Conservation (phyloP, 768 basidiomycete genomes). For the Suillus brevipes region DNA sequence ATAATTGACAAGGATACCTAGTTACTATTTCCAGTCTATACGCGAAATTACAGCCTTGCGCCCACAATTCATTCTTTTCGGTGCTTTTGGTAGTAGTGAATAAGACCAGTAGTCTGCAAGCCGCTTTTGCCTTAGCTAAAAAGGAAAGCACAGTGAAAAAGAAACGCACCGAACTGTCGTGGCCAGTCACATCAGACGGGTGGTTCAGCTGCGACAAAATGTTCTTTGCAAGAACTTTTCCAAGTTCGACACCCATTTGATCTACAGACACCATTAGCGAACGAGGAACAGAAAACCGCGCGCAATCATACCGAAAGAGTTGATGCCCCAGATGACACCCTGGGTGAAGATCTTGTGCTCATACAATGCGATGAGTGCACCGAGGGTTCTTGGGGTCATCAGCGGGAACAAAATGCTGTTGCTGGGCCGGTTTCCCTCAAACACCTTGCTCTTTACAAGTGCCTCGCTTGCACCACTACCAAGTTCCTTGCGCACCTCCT, state of each 20-base stretch:
- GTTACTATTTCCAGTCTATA: background rate
- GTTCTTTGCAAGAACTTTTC: slow-evolving; percentile 95
- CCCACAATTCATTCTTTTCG: slow-evolving; percentile 59
- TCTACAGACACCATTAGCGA: slow-evolving; percentile 45
- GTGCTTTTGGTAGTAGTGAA: slow-evolving; percentile 94
- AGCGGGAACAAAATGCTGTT: slow-evolving; percentile 95
- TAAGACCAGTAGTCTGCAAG: slow-evolving; percentile 85
- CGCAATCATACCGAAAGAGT: slow-evolving; percentile 77
- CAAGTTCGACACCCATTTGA: slow-evolving; percentile 99
- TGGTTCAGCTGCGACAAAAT: slow-evolving; percentile 87
- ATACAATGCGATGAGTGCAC: slow-evolving; percentile 85
- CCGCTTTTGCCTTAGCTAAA: slow-evolving; percentile 12
- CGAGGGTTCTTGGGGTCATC: slow-evolving; percentile 87
- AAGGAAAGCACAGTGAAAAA: background rate
- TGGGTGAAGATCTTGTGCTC: slow-evolving; percentile 99
- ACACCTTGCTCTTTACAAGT: slow-evolving; percentile 94
- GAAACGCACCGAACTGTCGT: slow-evolving; percentile 74
- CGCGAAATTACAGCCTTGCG: background rate
- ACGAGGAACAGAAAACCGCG: background rate
- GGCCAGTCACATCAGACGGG: slow-evolving; percentile 77
- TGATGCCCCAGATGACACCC: slow-evolving; percentile 97
- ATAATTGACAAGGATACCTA: background rate
- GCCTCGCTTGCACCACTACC: slow-evolving; percentile 74
- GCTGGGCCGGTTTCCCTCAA: slow-evolving; percentile 95
- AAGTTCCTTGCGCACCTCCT: slow-evolving; percentile 72